Evolutionary conservation across 352 stramenopile species (phyloP), one percentile per base, ranked within the genome.

Genomic region (Saprolegnia parasitica): DNA sequence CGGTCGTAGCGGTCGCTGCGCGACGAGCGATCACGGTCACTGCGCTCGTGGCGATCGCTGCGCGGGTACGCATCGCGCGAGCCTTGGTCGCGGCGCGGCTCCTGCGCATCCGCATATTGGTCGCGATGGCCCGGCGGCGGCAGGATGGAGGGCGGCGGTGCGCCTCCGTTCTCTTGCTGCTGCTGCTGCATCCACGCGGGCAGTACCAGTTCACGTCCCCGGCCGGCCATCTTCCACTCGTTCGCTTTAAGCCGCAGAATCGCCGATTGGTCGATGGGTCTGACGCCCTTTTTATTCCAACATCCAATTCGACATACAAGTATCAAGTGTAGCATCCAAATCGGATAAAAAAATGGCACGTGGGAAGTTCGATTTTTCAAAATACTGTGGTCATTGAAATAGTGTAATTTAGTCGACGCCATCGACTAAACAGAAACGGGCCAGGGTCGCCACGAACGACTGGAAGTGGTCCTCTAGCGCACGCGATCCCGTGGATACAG

Each of bases 171-270:
- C 54, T 58, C 50, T 63, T 92, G 81, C 71, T 89, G 81, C 74
- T 89, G 81, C 74, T 93, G 90, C 73, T 87, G 92, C 86, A 95
- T 93, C 87, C 87, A 96, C 72, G 87, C 87, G 23, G 87, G 87
- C 57, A 96, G 78, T 75, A 84, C 93, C 71, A 96, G 81, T 68
- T 89, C 84, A 32, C 86, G 83, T 77, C 87, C 87, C 49, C 87
- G 81, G 23, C 86, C 87, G 13, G 58, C 58, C 58, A 67, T 67
- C n/a, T 56, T 67, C 58, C 18, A 42, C 40, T 35, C n/a, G 58
- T 67, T 42, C 58, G 58, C 58, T 55, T 42, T 13, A 54, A 39
- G 50, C 23, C 11, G 15, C 20, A 42, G 56, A 63, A 46, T 49
- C 56, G 35, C 40, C 35, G 24, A 63, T 37, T 63, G 40, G 16